Conservation (phyloP, 2,329 filamentous ascomycete species). For the Botrytis sinoallii region DNA sequence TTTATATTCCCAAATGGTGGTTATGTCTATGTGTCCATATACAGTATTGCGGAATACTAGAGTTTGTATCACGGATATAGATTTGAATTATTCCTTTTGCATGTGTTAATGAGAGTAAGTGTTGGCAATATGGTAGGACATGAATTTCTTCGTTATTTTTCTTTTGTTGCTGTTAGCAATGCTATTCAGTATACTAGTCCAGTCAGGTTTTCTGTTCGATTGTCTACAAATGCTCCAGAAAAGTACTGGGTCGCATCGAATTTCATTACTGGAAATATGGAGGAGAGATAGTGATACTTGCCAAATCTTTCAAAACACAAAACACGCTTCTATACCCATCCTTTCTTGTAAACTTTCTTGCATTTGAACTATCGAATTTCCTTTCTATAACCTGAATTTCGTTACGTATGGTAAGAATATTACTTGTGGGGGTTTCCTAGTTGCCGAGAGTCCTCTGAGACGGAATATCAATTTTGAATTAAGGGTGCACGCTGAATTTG, state of each 20-base stretch:
- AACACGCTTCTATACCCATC: not conserved
- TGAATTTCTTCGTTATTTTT: not conserved
- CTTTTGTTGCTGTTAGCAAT: not conserved
- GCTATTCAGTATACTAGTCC: not conserved
- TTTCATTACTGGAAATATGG: not conserved
- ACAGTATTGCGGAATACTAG: not conserved
- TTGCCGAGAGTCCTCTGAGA: no score
- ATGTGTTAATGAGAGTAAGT: not conserved
- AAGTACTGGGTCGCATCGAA: not conserved
- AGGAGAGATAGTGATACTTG: not conserved
- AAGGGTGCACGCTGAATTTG: no score
- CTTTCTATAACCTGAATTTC: not conserved
- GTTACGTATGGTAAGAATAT: not conserved
- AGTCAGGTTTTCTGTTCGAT: not conserved
- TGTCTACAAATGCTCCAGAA: not conserved
- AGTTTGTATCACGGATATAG: not conserved
- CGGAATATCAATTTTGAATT: no score
- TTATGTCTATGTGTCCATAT: constrained; percentile 9
- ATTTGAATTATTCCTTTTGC: constrained; percentile 1
- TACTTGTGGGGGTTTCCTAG: no score
- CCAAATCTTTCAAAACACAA: not conserved
- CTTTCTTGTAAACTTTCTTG: not conserved
- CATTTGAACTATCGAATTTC: not conserved
- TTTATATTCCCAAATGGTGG: not conserved
- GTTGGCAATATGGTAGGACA: not conserved